Evolutionary conservation across 2,329 filamentous ascomycete species (phyloP).

Genomic region (Cladosporium sp.): DNA sequence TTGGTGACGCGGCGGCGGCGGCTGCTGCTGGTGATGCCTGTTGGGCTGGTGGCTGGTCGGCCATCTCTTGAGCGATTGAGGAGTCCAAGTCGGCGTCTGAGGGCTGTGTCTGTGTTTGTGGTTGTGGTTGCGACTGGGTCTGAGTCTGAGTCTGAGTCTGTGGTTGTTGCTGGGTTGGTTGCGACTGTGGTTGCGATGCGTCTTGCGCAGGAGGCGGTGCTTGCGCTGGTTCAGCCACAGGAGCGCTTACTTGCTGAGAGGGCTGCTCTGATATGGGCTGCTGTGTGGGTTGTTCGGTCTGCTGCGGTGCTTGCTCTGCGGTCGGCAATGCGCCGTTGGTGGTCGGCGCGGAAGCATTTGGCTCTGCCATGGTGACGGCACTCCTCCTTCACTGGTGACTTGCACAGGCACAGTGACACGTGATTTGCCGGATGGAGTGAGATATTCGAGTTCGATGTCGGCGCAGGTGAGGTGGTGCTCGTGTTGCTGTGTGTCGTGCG

Average conservation of each 20-base stretch:
- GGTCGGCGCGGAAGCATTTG: constrained; percentile 11
- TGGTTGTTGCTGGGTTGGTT: constrained; percentile 5
- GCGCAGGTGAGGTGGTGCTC: constrained; percentile 12
- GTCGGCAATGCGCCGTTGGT: constrained; percentile 19
- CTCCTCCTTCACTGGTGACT: constrained; percentile 1
- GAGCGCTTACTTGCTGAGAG: constrained; percentile 6
- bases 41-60: constrained; percentile 24
- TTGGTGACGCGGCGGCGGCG: constrained; percentile 56
- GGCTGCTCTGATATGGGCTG: constrained; percentile 13
- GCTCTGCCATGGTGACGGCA: constrained; percentile 11
- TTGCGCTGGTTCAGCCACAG: not conserved
- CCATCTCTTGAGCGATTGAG: constrained; percentile 46
- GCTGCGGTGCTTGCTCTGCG: not conserved
- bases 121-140: not conserved
- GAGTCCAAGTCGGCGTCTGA: constrained; percentile 43
- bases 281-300: constrained; percentile 15
- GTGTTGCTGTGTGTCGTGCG: constrained; percentile 22
- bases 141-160: constrained; percentile 12
- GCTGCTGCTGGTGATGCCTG: constrained; percentile 69
- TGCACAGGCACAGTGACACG: constrained; percentile 5
- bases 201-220: constrained; percentile 1
- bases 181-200: not conserved
- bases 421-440: constrained; percentile 1
- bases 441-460: constrained; percentile 10
- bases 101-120: not conserved